A percentile compares a stretch with the other conserved stretches of the same genome.
Conservation (phyloP, 305 asterid genomes). For the Euphrasia arctica region DNA sequence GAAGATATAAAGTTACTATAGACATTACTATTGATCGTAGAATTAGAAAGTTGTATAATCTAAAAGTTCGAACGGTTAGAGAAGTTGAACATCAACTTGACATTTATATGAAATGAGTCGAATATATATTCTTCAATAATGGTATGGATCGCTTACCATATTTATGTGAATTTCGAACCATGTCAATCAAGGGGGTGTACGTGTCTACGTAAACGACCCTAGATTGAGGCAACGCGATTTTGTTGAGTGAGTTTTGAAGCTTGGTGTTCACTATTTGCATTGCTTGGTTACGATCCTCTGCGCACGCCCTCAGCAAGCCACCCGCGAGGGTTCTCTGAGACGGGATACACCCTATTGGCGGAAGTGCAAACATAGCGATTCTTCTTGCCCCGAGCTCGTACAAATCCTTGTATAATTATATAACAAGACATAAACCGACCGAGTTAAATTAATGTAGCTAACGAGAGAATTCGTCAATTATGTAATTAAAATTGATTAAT, state of each 20-base stretch:
- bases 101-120: too few relatives aligned
- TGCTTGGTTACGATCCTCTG: background rate
- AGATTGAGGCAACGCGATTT: background rate
- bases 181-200: background rate
- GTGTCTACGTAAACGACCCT: background rate
- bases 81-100: background rate
- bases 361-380: background rate
- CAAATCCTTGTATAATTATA: background rate
- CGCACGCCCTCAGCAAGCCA: background rate
- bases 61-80: too few relatives aligned
- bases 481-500: background rate
- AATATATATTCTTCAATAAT: background rate
- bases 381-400: conserved; percentile 1
- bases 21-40: too few relatives aligned
- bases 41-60: too few relatives aligned
- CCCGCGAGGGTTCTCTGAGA: background rate
- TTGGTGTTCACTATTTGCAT: background rate
- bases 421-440: conserved; percentile 23
- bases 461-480: too few relatives aligned
- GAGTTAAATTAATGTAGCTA: too few relatives aligned
- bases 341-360: conserved; percentile 1
- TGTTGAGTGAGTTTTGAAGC: conserved; percentile 29
- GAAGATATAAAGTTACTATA: too few relatives aligned
- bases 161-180: conserved; percentile 3
- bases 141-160: conserved; percentile 35